Conservation (phyloP, 2,329 filamentous ascomycete species). For the Leptodontidium sp. region DNA sequence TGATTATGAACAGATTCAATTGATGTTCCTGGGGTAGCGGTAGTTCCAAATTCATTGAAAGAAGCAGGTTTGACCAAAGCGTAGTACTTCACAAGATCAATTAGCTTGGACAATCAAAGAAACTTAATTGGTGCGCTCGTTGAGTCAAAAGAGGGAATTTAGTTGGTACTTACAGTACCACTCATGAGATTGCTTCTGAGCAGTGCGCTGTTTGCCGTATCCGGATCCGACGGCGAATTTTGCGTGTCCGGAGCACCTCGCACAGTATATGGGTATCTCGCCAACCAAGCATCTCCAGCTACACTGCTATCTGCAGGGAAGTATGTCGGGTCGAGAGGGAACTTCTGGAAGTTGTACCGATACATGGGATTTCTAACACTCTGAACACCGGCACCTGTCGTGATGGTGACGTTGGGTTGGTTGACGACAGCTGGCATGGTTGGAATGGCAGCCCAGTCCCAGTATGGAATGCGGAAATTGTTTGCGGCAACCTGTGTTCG, state of each 20-base stretch:
- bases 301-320: constrained; percentile 44
- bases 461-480: constrained; percentile 56
- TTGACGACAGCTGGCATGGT: constrained; percentile 51
- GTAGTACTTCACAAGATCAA: constrained; percentile 49
- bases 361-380: constrained; percentile 60
- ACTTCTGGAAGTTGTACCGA: constrained; percentile 57
- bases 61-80: constrained; percentile 50
- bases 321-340: constrained; percentile 47
- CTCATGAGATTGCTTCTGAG: constrained; percentile 36
- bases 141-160: too few relatives aligned
- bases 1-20: constrained; percentile 56
- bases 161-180: constrained; percentile 36
- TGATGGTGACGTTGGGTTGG: constrained; percentile 46
- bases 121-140: background rate
- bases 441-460: constrained; percentile 56
- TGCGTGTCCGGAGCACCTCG: constrained; percentile 32
- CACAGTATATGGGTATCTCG: constrained; percentile 48
- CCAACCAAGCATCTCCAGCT: constrained; percentile 45
- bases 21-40: constrained; percentile 43
- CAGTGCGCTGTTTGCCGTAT: constrained; percentile 30
- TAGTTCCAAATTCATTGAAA: constrained; percentile 54
- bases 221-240: constrained; percentile 31
- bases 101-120: background rate
- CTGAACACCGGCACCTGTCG: constrained; percentile 36
- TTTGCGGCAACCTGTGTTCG: constrained; percentile 51